phyloP scores from a whole-genome alignment of 2,329 filamentous ascomycete species.

The Sclerotinia nivalis region DNA sequence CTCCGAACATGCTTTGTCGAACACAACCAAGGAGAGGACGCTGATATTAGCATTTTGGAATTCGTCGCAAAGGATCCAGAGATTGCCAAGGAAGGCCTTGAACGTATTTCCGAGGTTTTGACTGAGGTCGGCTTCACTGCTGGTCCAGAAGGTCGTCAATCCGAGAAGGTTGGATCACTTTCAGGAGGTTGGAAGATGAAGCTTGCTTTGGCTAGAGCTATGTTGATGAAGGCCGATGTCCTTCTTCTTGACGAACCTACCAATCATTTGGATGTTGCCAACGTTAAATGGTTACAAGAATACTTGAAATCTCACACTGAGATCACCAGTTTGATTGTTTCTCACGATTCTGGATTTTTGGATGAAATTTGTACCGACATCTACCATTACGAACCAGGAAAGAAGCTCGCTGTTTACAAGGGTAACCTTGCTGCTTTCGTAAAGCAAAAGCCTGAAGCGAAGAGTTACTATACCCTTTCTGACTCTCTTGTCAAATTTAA shows the following conservation, averaged over 20 bases:
- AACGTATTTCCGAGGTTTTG: conserved; percentile 81
- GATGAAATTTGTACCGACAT: conserved; percentile 98
- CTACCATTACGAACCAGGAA: conserved; percentile 94
- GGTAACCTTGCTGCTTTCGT: conserved; percentile 85
- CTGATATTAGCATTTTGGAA: conserved; percentile 91
- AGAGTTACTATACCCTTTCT: conserved; percentile 96
- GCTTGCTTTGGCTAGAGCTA: conserved; percentile 89
- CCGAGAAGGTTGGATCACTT: conserved; percentile 86
- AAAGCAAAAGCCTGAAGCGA: conserved; percentile 85
- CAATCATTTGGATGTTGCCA: conserved; percentile 95
- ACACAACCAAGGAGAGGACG: conserved; percentile 98
- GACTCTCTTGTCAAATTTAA: conserved; percentile 91
- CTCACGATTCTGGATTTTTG: conserved; percentile 96
- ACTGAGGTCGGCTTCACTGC: conserved; percentile 91
- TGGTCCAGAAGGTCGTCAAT: conserved; percentile 84
- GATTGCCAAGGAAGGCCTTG: conserved; percentile 73
- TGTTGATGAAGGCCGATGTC: conserved; percentile 96
- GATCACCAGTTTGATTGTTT: conserved; percentile 96
- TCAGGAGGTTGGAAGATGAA: conserved; percentile 99
- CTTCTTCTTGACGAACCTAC: conserved; percentile 97
- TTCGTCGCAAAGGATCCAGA: conserved; percentile 89
- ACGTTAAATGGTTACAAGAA: conserved; percentile 92
- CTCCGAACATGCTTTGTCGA: conserved; percentile 97
- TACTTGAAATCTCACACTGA: conserved; percentile 96
- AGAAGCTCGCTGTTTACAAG: conserved; percentile 88